Conservation (phyloP, 192 early-diverging fungal genomes). For the Mortierella claussenii region DNA sequence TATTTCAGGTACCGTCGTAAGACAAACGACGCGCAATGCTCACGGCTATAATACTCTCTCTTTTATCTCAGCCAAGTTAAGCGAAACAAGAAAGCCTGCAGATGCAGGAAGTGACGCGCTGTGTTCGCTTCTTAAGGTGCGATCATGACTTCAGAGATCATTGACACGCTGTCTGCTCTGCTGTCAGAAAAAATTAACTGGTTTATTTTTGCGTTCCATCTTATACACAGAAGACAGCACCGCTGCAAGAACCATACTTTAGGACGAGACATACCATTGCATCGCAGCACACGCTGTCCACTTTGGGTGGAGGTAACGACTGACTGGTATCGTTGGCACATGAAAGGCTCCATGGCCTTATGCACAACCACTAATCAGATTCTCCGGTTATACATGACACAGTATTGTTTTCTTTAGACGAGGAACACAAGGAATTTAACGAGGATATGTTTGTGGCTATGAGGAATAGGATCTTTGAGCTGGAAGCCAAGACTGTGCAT, state of each 20-base stretch:
- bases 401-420: slow-evolving; percentile 42
- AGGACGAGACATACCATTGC: slow-evolving; percentile 37
- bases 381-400: too few species aligned
- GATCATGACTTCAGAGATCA: too few species aligned
- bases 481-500: slow-evolving; percentile 40
- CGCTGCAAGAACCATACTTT: slow-evolving; percentile 42
- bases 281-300: slow-evolving; percentile 44
- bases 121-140: slow-evolving; percentile 38
- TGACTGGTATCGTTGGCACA: background rate
- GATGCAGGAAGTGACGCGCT: slow-evolving; percentile 28
- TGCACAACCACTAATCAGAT: too few species aligned
- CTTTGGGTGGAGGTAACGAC: slow-evolving; percentile 31
- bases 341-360: too few species aligned
- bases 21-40: too few species aligned
- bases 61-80: slow-evolving; percentile 26
- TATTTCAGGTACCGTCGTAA: too few species aligned
- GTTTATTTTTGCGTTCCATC: background rate
- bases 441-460: slow-evolving; percentile 45
- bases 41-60: too few species aligned
- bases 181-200: background rate
- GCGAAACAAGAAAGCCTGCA: background rate
- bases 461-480: slow-evolving; percentile 45
- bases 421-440: slow-evolving; percentile 39
- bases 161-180: too few species aligned
- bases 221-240: slow-evolving; percentile 18